A percentile compares a stretch with the other conserved stretches of the same genome.
Conservation (phyloP, 305 asterid genomes). For the Solanum hybrid region DNA sequence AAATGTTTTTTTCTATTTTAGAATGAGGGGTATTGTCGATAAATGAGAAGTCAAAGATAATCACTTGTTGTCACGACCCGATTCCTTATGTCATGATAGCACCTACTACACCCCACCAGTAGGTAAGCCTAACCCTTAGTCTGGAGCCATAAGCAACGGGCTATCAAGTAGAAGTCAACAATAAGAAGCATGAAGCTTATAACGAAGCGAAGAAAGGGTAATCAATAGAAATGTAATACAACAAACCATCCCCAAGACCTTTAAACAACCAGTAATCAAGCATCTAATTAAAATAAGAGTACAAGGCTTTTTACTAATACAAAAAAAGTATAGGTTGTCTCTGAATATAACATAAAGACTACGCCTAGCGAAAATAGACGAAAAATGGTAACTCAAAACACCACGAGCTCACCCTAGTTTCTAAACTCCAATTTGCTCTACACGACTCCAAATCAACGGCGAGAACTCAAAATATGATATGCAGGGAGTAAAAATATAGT, state of each 20-base stretch:
- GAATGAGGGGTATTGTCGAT: neutral
- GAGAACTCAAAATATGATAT: neutral
- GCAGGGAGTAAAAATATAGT: neutral
- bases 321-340: neutral
- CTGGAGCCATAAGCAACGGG: neutral
- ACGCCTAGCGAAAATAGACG: neutral
- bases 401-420: neutral
- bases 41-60: neutral
- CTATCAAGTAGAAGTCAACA: neutral
- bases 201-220: neutral
- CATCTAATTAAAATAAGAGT: neutral
- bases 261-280: neutral
- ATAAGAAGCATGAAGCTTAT: neutral
- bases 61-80: neutral
- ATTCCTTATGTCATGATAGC: neutral
- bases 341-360: neutral
- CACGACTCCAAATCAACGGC: neutral
- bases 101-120: neutral
- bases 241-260: neutral
- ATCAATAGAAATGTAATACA: too few relatives aligned
- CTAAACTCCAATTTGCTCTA: neutral
- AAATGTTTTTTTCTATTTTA: neutral
- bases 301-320: neutral
- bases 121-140: neutral
- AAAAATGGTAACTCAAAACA: neutral